Evolutionary conservation across 768 basidiomycete species (phyloP).

Genomic region (Hericium rajendrae): DNA sequence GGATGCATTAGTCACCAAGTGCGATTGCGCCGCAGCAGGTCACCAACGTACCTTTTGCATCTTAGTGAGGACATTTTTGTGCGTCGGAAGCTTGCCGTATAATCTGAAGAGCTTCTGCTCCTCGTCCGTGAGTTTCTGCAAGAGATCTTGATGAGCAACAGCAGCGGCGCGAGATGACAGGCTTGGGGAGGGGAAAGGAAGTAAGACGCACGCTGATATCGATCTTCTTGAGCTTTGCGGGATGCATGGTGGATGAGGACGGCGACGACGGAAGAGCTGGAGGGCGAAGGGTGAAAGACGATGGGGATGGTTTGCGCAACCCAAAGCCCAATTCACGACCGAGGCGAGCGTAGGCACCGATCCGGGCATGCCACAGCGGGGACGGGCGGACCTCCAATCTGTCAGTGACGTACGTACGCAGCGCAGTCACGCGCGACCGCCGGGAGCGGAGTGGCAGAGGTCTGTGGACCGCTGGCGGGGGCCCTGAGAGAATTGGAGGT

Average conservation of each 20-base stretch:
- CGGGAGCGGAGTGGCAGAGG: too few species aligned
- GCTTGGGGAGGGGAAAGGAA: slow-evolving; percentile 6
- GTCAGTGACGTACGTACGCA: too few species aligned
- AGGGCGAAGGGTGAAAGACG: too few species aligned
- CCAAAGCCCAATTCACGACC: too few species aligned
- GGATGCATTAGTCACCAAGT: too few species aligned
- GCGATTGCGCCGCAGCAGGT: too few species aligned
- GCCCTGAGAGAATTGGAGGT: background rate
- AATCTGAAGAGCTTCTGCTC: slow-evolving; percentile 91
- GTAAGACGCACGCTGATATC: slow-evolving; percentile 73
- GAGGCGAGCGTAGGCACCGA: too few species aligned
- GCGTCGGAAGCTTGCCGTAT: slow-evolving; percentile 90
- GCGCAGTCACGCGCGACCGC: too few species aligned
- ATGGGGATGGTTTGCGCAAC: too few species aligned
- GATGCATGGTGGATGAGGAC: slow-evolving; percentile 42
- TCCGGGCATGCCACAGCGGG: too few species aligned
- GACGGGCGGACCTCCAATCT: too few species aligned
- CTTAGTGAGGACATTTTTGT: slow-evolving; percentile 88
- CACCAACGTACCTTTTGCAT: slow-evolving; percentile 76
- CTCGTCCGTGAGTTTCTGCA: slow-evolving; percentile 72
- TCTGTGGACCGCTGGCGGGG: background rate
- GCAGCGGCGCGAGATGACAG: background rate
- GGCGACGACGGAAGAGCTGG: too few species aligned
- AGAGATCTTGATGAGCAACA: background rate
- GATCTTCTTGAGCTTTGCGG: slow-evolving; percentile 81